phyloP scores from a whole-genome alignment of 768 basidiomycete genomes.

The Suillus variegatus region DNA sequence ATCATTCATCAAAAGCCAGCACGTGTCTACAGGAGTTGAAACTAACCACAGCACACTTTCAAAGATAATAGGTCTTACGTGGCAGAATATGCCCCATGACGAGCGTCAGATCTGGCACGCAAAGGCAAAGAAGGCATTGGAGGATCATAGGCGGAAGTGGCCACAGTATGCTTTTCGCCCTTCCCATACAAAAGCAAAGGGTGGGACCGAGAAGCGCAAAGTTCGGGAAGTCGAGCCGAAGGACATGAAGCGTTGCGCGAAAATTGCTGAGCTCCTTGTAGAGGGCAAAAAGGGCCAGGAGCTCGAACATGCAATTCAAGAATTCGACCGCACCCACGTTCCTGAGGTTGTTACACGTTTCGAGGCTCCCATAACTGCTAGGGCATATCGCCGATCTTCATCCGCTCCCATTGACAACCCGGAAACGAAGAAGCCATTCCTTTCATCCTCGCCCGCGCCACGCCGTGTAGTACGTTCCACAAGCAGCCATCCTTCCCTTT shows the following conservation, averaged over 20 bases:
- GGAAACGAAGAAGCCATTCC: slow-evolving; percentile 33
- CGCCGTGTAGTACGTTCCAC: slow-evolving; percentile 22
- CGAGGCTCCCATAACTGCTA: slow-evolving; percentile 73
- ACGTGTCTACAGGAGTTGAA: slow-evolving; percentile 76
- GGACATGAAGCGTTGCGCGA: slow-evolving; percentile 60
- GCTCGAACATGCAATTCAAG: slow-evolving; percentile 61
- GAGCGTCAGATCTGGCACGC: slow-evolving; percentile 77
- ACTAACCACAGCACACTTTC: slow-evolving; percentile 82
- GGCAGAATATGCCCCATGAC: slow-evolving; percentile 76
- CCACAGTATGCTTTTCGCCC: slow-evolving; percentile 79
- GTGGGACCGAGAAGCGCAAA: slow-evolving; percentile 32
- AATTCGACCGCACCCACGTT: slow-evolving; percentile 55
- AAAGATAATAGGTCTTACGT: slow-evolving; percentile 83
- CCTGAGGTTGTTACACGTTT: slow-evolving; percentile 70
- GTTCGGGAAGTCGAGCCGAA: slow-evolving; percentile 45
- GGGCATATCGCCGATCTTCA: slow-evolving; percentile 66
- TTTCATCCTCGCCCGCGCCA: slow-evolving; percentile 11
- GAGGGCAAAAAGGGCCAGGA: slow-evolving; percentile 67
- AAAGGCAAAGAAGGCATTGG: slow-evolving; percentile 71
- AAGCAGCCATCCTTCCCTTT: slow-evolving; percentile 24
- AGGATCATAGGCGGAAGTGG: slow-evolving; percentile 70
- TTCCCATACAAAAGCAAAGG: slow-evolving; percentile 41
- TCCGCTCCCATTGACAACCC: slow-evolving; percentile 54
- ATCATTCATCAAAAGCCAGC: slow-evolving; percentile 77
- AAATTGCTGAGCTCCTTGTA: slow-evolving; percentile 67